Base-by-base conservation (phyloP, 1,284 basidiomycete genomes). In the Exobasidium rhododendri region DNA sequence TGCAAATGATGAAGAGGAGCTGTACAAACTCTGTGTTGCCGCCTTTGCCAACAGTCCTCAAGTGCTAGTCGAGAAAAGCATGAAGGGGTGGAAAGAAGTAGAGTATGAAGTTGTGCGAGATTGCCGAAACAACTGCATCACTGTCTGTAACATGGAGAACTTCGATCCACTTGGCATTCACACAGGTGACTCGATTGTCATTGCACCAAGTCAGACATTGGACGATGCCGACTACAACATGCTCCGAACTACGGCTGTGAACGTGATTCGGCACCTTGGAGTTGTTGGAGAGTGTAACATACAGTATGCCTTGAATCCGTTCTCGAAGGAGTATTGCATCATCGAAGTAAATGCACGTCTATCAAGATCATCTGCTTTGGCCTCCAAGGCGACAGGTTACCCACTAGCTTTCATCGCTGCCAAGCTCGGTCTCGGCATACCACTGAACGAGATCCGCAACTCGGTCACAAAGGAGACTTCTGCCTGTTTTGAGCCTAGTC, bases 61-160 rank as follows among this genome's bases (percentile, higher is more conserved):
- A 82, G 94, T 98, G 1, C 84, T 98, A 28, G 92, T 98, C 26
- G 94, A 98, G 84, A 94, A 88, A 85, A 93, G 91, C 79, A 97
- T 98, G 94, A 97, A 97, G 83, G 94, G 94, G 13, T 97, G 93
- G 93, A 97, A 98, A 83, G 94, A 98, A 83, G 92, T 97, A 71
- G 94, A 98, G 83, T 98, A 98, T 77, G 94, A 98, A 81, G 94
- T 98, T 56, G 94, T 97, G n/a, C 86, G 94, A 63, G 94, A 98
- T 82, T 96, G 92, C 82, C 85, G 91, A 70, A 90, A 97, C 81
- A 96, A 96, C 81, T 97, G 94, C 80, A 97, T 97, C 82, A 97
- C 93, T 0, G 94, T 97, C 67, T 98, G 96, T 83, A 98, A 98
- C 83, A 97, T 98, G 94, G 94, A 97, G 92, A 97, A 97, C 84